These are phyloP conservation scores for Caryopteris hybrid DNA, from an alignment of 305 asterid genomes.

Conservation along the genomic window DNA sequence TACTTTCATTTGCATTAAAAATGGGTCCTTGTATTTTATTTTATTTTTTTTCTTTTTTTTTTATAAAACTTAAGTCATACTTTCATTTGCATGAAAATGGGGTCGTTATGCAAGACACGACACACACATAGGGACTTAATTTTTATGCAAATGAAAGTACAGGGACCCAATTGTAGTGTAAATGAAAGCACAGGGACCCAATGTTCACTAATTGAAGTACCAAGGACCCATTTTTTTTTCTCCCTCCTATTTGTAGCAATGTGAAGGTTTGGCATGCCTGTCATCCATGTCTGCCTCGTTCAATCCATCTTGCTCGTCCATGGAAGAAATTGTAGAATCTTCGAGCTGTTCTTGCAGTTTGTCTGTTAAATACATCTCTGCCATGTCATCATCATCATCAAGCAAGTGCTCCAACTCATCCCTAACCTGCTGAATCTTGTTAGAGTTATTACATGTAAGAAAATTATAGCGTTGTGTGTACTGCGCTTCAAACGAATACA, in stretches of 20 bases:
- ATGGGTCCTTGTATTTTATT: no score
- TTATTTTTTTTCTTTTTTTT: no score
- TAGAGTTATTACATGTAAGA: conserved; percentile 14
- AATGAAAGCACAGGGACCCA: no score
- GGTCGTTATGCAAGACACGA: no score
- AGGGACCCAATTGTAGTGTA: no score
- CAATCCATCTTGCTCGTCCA: conserved; percentile 47
- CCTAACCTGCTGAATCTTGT: conserved; percentile 55
- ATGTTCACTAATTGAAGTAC: no score
- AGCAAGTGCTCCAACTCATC: conserved; percentile 97
- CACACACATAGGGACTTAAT: no score
- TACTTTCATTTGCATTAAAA: no score
- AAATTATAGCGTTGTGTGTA: neutral
- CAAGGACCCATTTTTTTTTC: no score
- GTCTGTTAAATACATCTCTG: conserved; percentile 96
- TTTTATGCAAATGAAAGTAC: no score
- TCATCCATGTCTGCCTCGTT: conserved; percentile 58
- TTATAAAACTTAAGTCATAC: no score
- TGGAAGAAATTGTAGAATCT: conserved; percentile 50
- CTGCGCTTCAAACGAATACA: neutral
- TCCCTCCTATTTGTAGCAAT: neutral
- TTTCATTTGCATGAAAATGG: no score
- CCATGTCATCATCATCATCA: conserved; percentile 96
- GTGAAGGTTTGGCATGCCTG: conserved; percentile 34
- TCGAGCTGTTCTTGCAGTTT: conserved; percentile 71